These are phyloP conservation scores for Tuber indicum DNA, from an alignment of 495 filamentous ascomycete genomes.

Conservation along the genomic window DNA sequence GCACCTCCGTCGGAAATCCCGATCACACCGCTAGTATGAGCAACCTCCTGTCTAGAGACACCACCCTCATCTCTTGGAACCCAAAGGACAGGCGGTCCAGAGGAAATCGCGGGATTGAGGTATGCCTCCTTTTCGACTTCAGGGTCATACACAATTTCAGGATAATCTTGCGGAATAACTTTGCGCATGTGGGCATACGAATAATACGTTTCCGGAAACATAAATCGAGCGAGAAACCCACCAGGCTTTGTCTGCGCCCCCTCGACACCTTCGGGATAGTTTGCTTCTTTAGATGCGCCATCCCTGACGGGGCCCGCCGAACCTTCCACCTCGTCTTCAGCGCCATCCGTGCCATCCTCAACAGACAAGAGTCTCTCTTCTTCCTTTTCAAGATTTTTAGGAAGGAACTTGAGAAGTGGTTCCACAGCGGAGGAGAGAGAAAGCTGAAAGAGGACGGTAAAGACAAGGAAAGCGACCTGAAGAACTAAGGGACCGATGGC, in stretches of 20 bases:
- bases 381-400: constrained; percentile 50
- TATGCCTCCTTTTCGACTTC: constrained; percentile 66
- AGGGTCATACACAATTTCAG: constrained; percentile 50
- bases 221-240: constrained; percentile 56
- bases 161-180: constrained; percentile 57
- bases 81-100: constrained; percentile 68
- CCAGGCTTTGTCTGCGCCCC: constrained; percentile 44
- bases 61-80: constrained; percentile 71
- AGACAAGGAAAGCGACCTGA: constrained; percentile 74
- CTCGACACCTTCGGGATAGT: constrained; percentile 28
- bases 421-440: constrained; percentile 70
- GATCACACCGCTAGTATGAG: constrained; percentile 63
- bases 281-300: constrained; percentile 10
- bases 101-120: constrained; percentile 63
- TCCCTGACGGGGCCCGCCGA: constrained; percentile 7
- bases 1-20: constrained; percentile 79
- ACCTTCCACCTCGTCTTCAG: constrained; percentile 22
- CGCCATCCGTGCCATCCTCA: constrained; percentile 40
- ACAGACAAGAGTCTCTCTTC: constrained; percentile 58
- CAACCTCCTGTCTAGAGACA: constrained; percentile 68
- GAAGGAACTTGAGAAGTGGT: constrained; percentile 76
- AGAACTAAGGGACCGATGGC: constrained; percentile 72
- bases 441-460: constrained; percentile 75
- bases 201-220: constrained; percentile 70
- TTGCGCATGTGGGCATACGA: constrained; percentile 66